Evolutionary conservation across 2,329 filamentous ascomycete species (phyloP), one percentile per base, ranked within the genome.

Genomic region (Coniochaeta sp.): DNA sequence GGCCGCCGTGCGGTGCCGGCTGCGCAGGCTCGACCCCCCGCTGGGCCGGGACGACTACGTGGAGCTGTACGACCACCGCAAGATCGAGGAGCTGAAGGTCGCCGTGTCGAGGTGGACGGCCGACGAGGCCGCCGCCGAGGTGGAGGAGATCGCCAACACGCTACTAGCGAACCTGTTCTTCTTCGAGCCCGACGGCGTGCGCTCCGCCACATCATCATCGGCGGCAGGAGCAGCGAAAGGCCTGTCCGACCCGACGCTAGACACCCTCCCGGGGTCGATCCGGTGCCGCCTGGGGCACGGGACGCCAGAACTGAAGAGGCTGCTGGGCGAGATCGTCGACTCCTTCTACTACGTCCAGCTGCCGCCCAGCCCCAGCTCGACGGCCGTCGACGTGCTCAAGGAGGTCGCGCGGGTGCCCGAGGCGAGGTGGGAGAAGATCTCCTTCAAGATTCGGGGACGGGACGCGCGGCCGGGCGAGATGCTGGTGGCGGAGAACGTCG

Each of bases 41-140:
- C 17, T 62, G 1, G 19, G 47, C 16, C n/a, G 26, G 31, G 50
- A 40, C 2, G 34, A 57, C 19, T 56, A 56, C 24, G 40, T 62
- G 6, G 58, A 54, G 54, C 33, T 62, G 40, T 54, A 59, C n/a
- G 50, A 62, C 28, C 52, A 52, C n/a, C 16, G 40, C 26, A 36
- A 59, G 54, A 59, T 62, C 47, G 43, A 55, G 16, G 60, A 57
- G 3, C 50, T 59, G 2, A 47, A 52, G 47, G 7, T 7, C 9
- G 47, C 47, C 6, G 47, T 52, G 22, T 3, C 9, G 28, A 3
- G 24, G 22, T 38, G 22, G n/a, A 34, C 31, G 50, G 38, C 2
- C 17, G 44, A 31, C 6, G 50, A 43, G 19, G 61, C 61, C 1
- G 56, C 58, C 1, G 69, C 69, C 43, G 70, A 67, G 57, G 66